phyloP scores from a whole-genome alignment of 2,329 filamentous ascomycete species.

The Fusarium sp. region DNA sequence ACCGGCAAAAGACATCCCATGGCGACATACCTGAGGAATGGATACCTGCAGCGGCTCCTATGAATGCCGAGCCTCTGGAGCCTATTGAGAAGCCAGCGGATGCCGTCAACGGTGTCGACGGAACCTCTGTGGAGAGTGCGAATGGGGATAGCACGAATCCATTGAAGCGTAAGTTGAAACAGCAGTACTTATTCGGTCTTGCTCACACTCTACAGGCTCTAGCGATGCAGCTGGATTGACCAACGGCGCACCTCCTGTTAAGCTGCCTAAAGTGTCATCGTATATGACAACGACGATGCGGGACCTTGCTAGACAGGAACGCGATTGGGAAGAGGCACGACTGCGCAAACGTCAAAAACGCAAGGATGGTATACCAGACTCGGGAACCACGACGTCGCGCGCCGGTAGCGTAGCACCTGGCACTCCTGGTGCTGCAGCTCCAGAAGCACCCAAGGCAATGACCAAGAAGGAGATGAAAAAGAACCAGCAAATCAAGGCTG shows the following conservation, averaged over 20 bases:
- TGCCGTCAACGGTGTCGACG: constrained; percentile 32
- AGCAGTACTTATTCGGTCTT: constrained; percentile 1
- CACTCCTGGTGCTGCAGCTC: constrained; percentile 72
- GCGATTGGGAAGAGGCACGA: constrained; percentile 78
- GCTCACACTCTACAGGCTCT: constrained; percentile 53
- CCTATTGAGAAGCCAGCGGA: constrained; percentile 42
- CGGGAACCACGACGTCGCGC: constrained; percentile 62
- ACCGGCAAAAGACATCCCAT: constrained; percentile 81
- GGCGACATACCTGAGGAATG: constrained; percentile 83
- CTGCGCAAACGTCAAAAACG: constrained; percentile 75
- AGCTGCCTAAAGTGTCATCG: constrained; percentile 63
- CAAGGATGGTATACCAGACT: constrained; percentile 66
- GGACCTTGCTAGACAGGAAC: constrained; percentile 73
- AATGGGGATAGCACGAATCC: constrained; percentile 66
- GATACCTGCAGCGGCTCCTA: constrained; percentile 73
- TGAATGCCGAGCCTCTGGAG: constrained; percentile 57
- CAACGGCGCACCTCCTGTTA: constrained; percentile 60
- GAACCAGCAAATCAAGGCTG: constrained; percentile 79
- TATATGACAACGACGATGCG: constrained; percentile 68
- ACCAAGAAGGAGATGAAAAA: constrained; percentile 90
- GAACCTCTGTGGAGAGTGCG: constrained; percentile 57
- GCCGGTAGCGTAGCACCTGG: constrained; percentile 69
- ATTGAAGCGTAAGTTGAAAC: constrained; percentile 67
- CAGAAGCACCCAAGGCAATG: constrained; percentile 75
- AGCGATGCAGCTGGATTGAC: constrained; percentile 51